A percentile compares a stretch with the other conserved stretches of the same genome.
phyloP scores from a whole-genome alignment of 495 filamentous ascomycete species.

The Xylaria grammica region DNA sequence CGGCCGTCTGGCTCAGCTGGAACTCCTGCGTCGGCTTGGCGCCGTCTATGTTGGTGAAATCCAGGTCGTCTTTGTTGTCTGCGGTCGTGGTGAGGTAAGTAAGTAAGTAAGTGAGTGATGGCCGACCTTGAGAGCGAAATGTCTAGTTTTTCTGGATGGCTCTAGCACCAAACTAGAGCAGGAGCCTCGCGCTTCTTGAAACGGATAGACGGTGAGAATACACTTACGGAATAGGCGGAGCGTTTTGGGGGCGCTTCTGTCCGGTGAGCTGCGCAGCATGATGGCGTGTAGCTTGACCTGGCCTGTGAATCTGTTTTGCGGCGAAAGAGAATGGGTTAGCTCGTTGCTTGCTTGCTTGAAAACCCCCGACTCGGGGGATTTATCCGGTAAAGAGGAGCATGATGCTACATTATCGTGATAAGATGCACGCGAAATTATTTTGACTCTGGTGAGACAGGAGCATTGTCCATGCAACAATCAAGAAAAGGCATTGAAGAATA shows the following conservation, averaged over 20 bases:
- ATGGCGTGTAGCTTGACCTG: constrained; percentile 91
- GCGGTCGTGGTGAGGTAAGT: constrained; percentile 1
- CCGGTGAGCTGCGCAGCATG: constrained; percentile 76
- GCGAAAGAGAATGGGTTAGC: not conserved
- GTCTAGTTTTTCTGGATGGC: not conserved
- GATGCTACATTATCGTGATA: too few relatives aligned
- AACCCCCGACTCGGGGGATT: too few relatives aligned
- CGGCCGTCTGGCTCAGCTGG: constrained; percentile 75
- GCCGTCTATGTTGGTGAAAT: constrained; percentile 78
- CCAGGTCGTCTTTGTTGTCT: constrained; percentile 81
- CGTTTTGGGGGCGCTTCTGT: constrained; percentile 74
- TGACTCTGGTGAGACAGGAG: too few relatives aligned
- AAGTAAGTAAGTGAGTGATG: not conserved
- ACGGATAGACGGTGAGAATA: not conserved
- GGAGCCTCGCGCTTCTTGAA: too few relatives aligned
- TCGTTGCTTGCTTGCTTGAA: not conserved
- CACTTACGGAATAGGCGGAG: constrained; percentile 70
- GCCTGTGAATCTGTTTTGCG: constrained; percentile 77
- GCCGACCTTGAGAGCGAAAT: not conserved
- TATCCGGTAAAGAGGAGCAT: too few relatives aligned
- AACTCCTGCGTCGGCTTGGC: constrained; percentile 75
- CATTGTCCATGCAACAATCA: too few relatives aligned
- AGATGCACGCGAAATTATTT: too few relatives aligned
- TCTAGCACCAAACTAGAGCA: too few relatives aligned
- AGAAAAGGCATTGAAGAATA: too few relatives aligned